Percentiles rank a stretch among this genome's conserved stretches.
These are phyloP conservation scores for Phytophthora pseudosyringae DNA, from an alignment of 352 stramenopile genomes.

Conservation along the genomic window DNA sequence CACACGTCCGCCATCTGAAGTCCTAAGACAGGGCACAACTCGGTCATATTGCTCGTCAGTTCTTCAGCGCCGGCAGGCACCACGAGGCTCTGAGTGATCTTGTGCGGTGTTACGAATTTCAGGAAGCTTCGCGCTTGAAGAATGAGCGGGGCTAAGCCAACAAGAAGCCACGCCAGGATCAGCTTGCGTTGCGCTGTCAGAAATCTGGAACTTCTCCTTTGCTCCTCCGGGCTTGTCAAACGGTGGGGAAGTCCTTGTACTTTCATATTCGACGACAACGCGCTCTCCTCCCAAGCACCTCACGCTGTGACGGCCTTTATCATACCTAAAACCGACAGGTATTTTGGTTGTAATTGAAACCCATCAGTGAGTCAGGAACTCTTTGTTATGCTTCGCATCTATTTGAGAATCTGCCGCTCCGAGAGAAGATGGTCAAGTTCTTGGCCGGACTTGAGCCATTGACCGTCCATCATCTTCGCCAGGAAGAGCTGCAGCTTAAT, in stretches of 20 bases:
- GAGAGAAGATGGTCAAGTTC: too few relatives aligned
- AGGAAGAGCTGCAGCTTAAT: too few relatives aligned
- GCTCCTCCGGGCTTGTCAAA: neutral
- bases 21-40: conserved; percentile 6
- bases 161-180: conserved; percentile 1
- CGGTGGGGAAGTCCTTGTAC: neutral
- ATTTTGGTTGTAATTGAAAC: too few relatives aligned
- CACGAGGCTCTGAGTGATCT: conserved; percentile 1
- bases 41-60: neutral
- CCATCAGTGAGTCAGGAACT: too few relatives aligned
- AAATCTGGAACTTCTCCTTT: neutral
- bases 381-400: too few relatives aligned
- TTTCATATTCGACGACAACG: neutral
- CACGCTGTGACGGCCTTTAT: too few relatives aligned
- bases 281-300: too few relatives aligned
- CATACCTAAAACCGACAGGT: too few relatives aligned
- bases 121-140: conserved; percentile 12
- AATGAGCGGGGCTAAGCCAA: neutral
- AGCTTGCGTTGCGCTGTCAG: conserved; percentile 2
- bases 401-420: too few relatives aligned
- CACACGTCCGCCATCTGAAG: conserved; percentile 7
- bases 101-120: conserved; percentile 10
- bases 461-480: too few relatives aligned
- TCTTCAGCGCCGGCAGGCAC: neutral
- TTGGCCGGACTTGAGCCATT: too few relatives aligned